These are phyloP conservation scores for Magnolia sinica DNA, from an alignment of 164 flowering plant species.

Conservation along the genomic window DNA sequence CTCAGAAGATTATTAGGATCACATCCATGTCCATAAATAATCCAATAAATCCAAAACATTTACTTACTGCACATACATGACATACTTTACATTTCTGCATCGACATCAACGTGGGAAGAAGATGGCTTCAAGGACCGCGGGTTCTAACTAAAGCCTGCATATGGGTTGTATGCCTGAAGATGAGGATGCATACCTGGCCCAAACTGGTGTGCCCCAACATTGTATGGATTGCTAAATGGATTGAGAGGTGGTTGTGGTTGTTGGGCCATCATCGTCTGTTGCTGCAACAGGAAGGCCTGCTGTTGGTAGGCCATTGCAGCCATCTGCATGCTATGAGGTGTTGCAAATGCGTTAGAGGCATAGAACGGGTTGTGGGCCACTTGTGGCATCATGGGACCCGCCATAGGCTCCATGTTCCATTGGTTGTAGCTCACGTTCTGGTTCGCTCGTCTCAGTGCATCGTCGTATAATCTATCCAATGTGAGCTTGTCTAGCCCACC, in stretches of 20 bases:
- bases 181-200: conserved; percentile 70
- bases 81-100: not conserved
- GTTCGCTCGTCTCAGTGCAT: conserved; percentile 26
- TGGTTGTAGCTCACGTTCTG: conserved; percentile 36
- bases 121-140: not conserved
- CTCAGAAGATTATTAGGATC: not conserved
- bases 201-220: conserved; percentile 8
- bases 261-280: conserved; percentile 16
- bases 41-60: not conserved
- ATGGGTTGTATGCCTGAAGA: conserved; percentile 24
- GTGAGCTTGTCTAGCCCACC: conserved; percentile 41
- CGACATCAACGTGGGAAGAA: not conserved
- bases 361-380: conserved; percentile 23
- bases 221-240: conserved; percentile 30
- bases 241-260: conserved; percentile 19
- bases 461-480: conserved; percentile 43
- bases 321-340: conserved; percentile 29
- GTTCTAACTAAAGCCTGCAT: conserved; percentile 28
- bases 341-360: conserved; percentile 18
- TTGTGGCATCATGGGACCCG: conserved; percentile 40
- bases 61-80: not conserved
- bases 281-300: conserved; percentile 26
- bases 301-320: conserved; percentile 27
- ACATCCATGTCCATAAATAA: not conserved
- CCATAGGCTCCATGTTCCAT: conserved; percentile 57